Evolutionary conservation across 768 basidiomycete genomes (phyloP).

Genomic region (Mycena rosella): DNA sequence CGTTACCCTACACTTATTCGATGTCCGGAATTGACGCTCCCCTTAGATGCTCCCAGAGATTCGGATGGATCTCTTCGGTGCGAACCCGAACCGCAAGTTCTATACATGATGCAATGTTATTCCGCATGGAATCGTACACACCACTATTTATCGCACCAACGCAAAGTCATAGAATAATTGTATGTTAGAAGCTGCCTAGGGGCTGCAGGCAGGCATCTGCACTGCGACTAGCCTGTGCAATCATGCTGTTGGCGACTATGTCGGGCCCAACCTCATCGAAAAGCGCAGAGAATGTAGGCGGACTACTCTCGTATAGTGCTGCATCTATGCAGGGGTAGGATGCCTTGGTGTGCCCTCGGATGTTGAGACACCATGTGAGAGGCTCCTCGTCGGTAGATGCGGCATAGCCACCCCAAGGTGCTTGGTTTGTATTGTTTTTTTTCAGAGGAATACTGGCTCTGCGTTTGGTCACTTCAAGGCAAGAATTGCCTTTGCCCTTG

Average conservation of each 20-base stretch:
- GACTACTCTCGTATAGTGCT: not conserved
- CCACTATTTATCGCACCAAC: not conserved
- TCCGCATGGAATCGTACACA: constrained; percentile 13
- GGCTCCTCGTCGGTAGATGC: not conserved
- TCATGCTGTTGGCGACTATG: not conserved
- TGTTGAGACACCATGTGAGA: not conserved
- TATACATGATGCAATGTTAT: constrained; percentile 64
- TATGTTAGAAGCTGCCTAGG: not conserved
- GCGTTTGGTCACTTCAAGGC: not conserved
- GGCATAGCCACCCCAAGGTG: constrained; percentile 7
- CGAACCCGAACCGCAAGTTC: constrained; percentile 94
- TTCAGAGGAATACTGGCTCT: not conserved
- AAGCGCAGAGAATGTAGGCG: not conserved
- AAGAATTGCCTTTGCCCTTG: not conserved
- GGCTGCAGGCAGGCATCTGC: not conserved
- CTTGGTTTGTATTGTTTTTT: not conserved
- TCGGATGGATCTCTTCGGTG: constrained; percentile 87
- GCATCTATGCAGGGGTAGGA: not conserved
- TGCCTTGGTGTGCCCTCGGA: not conserved
- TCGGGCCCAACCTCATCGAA: not conserved
- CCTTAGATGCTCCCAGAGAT: constrained; percentile 96
- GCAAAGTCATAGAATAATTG: constrained; percentile 6
- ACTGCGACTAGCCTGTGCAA: no score
- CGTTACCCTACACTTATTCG: constrained; percentile 14
- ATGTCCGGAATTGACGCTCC: not conserved